Conservation (phyloP, 495 filamentous ascomycete genomes). For the Venustampulla echinocandica region DNA sequence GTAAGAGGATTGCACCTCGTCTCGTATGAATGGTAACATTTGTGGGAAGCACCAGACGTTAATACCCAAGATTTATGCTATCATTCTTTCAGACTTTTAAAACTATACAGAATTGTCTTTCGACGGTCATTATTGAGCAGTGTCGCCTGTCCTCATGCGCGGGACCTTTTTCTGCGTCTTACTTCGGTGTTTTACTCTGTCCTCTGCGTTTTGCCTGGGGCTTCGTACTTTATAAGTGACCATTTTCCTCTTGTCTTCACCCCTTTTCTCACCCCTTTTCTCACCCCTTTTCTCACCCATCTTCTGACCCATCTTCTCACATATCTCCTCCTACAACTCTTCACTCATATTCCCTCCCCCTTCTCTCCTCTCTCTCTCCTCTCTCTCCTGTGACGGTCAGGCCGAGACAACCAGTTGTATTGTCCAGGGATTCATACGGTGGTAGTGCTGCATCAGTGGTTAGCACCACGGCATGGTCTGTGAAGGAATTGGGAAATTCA, state of each 20-base stretch:
- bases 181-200: constrained; percentile 8
- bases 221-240: constrained; percentile 12
- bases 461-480: no score
- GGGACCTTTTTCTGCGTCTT: constrained; percentile 13
- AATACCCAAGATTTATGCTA: constrained; percentile 1
- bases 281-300: constrained; percentile 9
- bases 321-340: no score
- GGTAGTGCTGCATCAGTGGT: no score
- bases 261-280: constrained; percentile 7
- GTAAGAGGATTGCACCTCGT: constrained; percentile 8
- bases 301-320: constrained; percentile 11
- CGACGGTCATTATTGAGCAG: constrained; percentile 5
- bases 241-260: constrained; percentile 12
- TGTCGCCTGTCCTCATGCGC: constrained; percentile 13
- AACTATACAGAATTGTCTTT: constrained; percentile 4
- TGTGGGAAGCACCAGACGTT: neutral
- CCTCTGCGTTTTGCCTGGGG: constrained; percentile 11
- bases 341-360: no score
- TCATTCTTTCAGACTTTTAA: constrained; percentile 5
- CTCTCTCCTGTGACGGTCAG: no score
- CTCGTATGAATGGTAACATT: neutral
- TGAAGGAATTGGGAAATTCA: no score
- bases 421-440: no score
- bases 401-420: no score
- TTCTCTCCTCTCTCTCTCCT: no score